phyloP scores from a whole-genome alignment of 75 land plant genomes.

The Pseudotsuga menziesii region DNA sequence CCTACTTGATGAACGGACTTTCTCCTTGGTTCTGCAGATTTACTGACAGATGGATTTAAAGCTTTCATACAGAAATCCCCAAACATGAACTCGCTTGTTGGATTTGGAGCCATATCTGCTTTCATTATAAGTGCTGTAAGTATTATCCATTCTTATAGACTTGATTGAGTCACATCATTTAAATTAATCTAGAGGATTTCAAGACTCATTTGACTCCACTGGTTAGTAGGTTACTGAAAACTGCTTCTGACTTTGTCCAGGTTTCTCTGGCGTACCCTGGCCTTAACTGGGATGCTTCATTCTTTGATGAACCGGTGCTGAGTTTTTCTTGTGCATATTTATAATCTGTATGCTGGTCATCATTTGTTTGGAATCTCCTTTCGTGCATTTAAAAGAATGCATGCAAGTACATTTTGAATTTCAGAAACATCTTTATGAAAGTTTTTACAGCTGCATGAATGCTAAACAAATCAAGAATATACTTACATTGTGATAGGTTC shows the following conservation, averaged over 20 bases:
- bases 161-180: background rate
- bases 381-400: background rate
- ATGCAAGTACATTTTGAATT: background rate
- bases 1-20: background rate
- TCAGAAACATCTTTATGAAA: background rate
- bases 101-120: slow-evolving; percentile 88
- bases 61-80: slow-evolving; percentile 80
- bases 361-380: background rate
- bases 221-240: slow-evolving; percentile 5
- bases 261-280: slow-evolving; percentile 73
- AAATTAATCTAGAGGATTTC: background rate
- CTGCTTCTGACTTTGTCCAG: slow-evolving; percentile 26
- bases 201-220: background rate
- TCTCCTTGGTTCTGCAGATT: slow-evolving; percentile 31
- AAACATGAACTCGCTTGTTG: slow-evolving; percentile 97
- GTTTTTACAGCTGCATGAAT: background rate
- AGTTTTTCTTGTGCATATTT: slow-evolving; percentile 14
- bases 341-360: background rate
- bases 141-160: background rate
- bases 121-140: slow-evolving; percentile 85
- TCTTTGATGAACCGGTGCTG: slow-evolving; percentile 94
- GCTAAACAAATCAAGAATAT: background rate
- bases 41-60: slow-evolving; percentile 77
- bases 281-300: slow-evolving; percentile 88
- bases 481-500: background rate